phyloP scores from a whole-genome alignment of 257 asterid species.

The Mentha longifolia region DNA sequence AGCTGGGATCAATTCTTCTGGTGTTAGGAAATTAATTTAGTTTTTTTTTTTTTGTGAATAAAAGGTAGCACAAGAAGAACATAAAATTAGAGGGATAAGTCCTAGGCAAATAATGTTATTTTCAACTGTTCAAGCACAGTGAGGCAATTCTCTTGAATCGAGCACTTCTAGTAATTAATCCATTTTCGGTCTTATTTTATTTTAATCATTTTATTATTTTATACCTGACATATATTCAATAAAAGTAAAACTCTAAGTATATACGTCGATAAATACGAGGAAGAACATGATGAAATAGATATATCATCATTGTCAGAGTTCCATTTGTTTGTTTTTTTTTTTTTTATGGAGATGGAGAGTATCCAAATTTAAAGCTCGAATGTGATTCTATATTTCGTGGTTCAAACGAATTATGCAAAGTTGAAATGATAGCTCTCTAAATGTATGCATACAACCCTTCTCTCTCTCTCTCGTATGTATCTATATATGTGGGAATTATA shows the following conservation, averaged over 20 bases:
- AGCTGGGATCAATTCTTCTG: constrained; percentile 9
- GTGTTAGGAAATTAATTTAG: constrained; percentile 35
- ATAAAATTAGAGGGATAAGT: neutral
- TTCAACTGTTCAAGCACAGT: neutral
- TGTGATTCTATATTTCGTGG: constrained; percentile 52
- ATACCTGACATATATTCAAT: too few species aligned
- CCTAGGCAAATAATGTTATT: neutral
- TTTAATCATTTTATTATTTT: too few species aligned
- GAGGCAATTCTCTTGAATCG: neutral
- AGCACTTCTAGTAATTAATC: too few species aligned
- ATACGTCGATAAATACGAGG: too few species aligned
- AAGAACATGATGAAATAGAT: too few species aligned
- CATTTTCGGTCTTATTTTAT: too few species aligned
- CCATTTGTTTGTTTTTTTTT: neutral
- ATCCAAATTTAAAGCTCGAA: constrained; percentile 40
- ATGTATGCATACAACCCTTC: too few species aligned
- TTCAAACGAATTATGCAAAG: constrained; percentile 44
- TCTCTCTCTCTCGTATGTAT: neutral
- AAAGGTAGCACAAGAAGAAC: neutral
- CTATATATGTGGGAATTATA: neutral
- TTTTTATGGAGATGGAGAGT: constrained; percentile 15
- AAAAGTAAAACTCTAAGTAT: too few species aligned
- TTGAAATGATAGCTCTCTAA: constrained; percentile 36
- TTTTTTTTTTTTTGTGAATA: too few species aligned
- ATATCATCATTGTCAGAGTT: neutral